Percentiles rank a stretch among this genome's conserved stretches.
phyloP scores from a whole-genome alignment of 73 alveolate species.

The Paraurostyla sp. region DNA sequence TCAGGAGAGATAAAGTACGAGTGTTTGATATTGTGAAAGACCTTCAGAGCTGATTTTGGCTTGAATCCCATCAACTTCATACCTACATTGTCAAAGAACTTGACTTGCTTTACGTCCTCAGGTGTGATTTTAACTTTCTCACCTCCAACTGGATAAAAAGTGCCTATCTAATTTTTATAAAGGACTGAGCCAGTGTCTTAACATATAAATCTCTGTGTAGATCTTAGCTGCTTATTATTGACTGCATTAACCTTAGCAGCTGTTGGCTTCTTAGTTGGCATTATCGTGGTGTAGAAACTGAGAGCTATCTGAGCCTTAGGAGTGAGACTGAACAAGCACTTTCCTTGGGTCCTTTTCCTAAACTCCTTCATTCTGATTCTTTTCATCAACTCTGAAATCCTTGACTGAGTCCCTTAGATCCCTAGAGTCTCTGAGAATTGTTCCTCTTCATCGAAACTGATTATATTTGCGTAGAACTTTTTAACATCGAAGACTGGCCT shows the following conservation, averaged over 20 bases:
- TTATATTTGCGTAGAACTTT: slow-evolving; percentile 90
- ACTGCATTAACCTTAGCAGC: slow-evolving; percentile 91
- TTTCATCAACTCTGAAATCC: slow-evolving; percentile 86
- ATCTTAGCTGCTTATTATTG: slow-evolving; percentile 88
- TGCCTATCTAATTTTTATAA: slow-evolving; percentile 93
- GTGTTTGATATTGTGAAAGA: slow-evolving; percentile 94
- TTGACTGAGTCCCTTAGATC: slow-evolving; percentile 44
- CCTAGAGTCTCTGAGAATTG: slow-evolving; percentile 53
- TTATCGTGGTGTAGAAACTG: slow-evolving; percentile 88
- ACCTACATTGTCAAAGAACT: slow-evolving; percentile 95
- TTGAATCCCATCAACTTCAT: slow-evolving; percentile 97
- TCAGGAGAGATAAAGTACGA: slow-evolving; percentile 98
- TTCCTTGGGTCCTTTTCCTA: slow-evolving; percentile 90
- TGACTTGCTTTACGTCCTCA: slow-evolving; percentile 92
- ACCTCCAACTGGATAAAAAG: slow-evolving; percentile 92
- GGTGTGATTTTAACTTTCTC: slow-evolving; percentile 91
- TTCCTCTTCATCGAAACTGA: slow-evolving; percentile 94
- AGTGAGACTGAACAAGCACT: slow-evolving; percentile 84
- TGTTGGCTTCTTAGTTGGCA: slow-evolving; percentile 89
- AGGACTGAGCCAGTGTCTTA: slow-evolving; percentile 95
- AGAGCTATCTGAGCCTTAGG: slow-evolving; percentile 90
- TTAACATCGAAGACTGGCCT: slow-evolving; percentile 87
- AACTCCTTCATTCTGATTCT: slow-evolving; percentile 92
- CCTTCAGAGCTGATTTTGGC: slow-evolving; percentile 88
- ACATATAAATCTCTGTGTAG: slow-evolving; percentile 85